Conservation (phyloP, 805 yeast species). For the Lipomyces oligophaga region DNA sequence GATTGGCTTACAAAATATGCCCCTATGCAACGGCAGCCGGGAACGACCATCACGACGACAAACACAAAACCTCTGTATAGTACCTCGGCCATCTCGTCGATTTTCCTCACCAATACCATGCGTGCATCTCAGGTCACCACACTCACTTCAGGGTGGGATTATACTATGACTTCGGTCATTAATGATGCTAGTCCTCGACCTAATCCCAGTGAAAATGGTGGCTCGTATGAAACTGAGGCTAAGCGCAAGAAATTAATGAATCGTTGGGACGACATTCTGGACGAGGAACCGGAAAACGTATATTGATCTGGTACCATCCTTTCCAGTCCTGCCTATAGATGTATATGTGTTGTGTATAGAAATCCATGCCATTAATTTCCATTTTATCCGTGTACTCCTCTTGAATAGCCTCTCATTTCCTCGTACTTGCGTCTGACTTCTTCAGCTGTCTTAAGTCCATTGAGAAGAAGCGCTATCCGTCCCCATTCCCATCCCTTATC, state of each 20-base stretch:
- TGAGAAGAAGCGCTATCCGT: conserved; percentile 20
- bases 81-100: conserved; percentile 58
- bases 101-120: conserved; percentile 47
- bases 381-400: no score
- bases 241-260: neutral
- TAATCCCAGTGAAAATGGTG: conserved; percentile 14
- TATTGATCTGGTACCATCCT: no score
- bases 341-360: neutral
- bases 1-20: conserved; percentile 71
- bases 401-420: conserved; percentile 16
- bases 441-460: conserved; percentile 22
- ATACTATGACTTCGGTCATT: conserved; percentile 55
- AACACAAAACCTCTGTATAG: conserved; percentile 65
- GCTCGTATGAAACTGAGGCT: conserved; percentile 5
- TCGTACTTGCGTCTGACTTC: conserved; percentile 22
- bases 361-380: neutral
- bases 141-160: conserved; percentile 79
- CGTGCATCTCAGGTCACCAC: conserved; percentile 58
- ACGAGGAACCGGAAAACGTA: neutral
- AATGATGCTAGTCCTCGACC: conserved; percentile 60
- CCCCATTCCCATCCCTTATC: conserved; percentile 24
- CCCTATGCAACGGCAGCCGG: conserved; percentile 92
- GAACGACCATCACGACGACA: conserved; percentile 56
- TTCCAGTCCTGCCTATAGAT: no score
- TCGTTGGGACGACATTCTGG: conserved; percentile 22